Evolutionary conservation across 2,329 filamentous ascomycete genomes (phyloP), one percentile per base, ranked within the genome.

Genomic region (Colletotrichum cordylinicola): DNA sequence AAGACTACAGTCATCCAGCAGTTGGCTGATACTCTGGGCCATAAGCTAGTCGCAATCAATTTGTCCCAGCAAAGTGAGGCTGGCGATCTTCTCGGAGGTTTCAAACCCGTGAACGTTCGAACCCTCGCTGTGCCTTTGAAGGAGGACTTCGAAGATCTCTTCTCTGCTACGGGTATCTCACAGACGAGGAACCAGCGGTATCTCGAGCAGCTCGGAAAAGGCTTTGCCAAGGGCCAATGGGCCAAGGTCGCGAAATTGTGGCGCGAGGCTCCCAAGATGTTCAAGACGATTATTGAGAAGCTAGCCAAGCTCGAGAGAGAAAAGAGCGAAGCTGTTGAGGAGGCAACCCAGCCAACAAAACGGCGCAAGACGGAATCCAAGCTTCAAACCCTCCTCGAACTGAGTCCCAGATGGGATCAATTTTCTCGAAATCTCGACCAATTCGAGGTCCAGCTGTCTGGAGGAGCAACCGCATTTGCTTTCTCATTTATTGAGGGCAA

Each of bases 1-100:
- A 99, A 99, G 86, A 99, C 97, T 1, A 98, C 97, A 0, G 94
- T 97, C 31, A 93, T 99, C 16, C 97, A 99, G 83, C 96, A 98
- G 82, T 88, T 99, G 72, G 96, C 97, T 0, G 93, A 94, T 74
- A 91, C 94, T 5, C 89, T 98, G 33, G 95, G 96, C 2, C 94
- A 96, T 82, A 98, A 95, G 80, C 90, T 99, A 15, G 94, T 96
- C 0, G 95, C 96, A 4, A 96, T 99, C 82, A 99, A 99, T 82
- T 85, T 99, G 82, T 99, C 97, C 0, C 98, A 99, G 82, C 98
- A 99, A 83, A 98, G 96, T 81, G 98, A 99, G 85, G 96, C 94
- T 55, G 95, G 96, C n/a, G 97, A 99, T 86, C 87, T 99, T 15
- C 88, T 99, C 1, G 98, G 97, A 80, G 97, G 97, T 0, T 98